Base-by-base conservation (phyloP, 225 moss, liverwort and hornwort genomes). In the Marchantia paleacea region DNA sequence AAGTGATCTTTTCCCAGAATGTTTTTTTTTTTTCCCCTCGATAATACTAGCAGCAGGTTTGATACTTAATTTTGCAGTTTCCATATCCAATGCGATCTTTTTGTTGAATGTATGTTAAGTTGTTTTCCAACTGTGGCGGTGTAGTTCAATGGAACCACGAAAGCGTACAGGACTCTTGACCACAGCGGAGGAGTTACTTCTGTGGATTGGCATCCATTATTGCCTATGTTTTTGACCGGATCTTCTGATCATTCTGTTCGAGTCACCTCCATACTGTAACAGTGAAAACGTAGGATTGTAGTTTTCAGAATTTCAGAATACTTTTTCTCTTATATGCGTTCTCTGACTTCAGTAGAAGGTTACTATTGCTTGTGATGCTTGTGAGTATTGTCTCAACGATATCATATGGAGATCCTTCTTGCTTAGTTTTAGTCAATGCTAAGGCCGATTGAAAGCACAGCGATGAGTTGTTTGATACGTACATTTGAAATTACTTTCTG, bases 131-230 rank as follows among this genome's bases (percentile, higher is more conserved):
- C 82, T 25, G 61, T 77, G 70, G 70, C 65, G 52, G 48, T 90
- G 86, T 87, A 95, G 95, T 91, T 93, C 86, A 86, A 87, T 63
- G 89, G 89, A 69, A 79, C 83, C 26, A 83, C 47, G 78, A 87
- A 77, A 75, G 72, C 89, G 13, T 85, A 90, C 74, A 89, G 86
- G 75, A 89, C 87, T 14, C 83, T 93, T 52, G 86, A 92, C 81
- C 95, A 93, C 75, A 83, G 75, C 80, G 93, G 85, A 72, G 84
- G 89, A 68, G 80, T 95, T 60, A 95, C 91, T 9, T 93, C 95
- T 29, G 95, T 95, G 78, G 92, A 95, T 75, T 93, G 93, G 93
- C 95, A 95, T 79, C 95, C 95, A 75, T 83, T 84, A 7, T 76
- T 91, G 75, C 87, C 95, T 72, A 89, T 92, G 85, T 93, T 86